phyloP scores from a whole-genome alignment of 2,329 filamentous ascomycete genomes.

The Cytospora mali region DNA sequence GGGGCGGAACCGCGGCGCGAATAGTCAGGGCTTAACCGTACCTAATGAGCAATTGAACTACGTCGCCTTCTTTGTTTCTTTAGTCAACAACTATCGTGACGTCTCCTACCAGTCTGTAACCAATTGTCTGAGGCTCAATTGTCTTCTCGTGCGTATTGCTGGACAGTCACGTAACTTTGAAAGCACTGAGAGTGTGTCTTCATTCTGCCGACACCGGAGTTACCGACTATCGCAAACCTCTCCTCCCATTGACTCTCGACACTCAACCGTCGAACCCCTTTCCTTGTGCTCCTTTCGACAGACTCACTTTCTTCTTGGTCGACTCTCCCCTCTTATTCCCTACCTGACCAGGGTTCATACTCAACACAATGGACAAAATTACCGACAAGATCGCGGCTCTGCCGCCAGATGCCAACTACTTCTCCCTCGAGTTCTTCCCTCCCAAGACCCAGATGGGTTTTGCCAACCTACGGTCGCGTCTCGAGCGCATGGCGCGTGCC shows the following conservation, averaged over 20 bases:
- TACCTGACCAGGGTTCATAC: neutral
- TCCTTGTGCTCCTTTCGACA: neutral
- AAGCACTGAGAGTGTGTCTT: neutral
- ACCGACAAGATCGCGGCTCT: conserved; percentile 93
- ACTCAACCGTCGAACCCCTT: neutral
- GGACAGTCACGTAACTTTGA: neutral
- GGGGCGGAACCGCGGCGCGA: neutral
- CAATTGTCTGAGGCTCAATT: neutral
- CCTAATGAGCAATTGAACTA: neutral
- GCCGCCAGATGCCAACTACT: conserved; percentile 79
- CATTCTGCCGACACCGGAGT: neutral
- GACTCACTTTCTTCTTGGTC: neutral
- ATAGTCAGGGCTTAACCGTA: neutral
- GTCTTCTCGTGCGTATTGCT: neutral
- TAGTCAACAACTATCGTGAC: neutral
- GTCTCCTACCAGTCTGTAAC: neutral
- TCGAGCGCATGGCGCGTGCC: conserved; percentile 92
- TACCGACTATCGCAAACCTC: neutral
- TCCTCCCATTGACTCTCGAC: neutral
- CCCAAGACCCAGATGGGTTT: conserved; percentile 97
- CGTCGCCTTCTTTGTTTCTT: neutral
- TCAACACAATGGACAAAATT: conserved; percentile 73
- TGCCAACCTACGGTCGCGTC: conserved; percentile 86
- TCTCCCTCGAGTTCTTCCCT: conserved; percentile 98
- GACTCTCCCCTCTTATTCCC: neutral